These are phyloP conservation scores for Pichia sorboxylosa DNA, from an alignment of 1,139 yeast species.

Conservation along the genomic window DNA sequence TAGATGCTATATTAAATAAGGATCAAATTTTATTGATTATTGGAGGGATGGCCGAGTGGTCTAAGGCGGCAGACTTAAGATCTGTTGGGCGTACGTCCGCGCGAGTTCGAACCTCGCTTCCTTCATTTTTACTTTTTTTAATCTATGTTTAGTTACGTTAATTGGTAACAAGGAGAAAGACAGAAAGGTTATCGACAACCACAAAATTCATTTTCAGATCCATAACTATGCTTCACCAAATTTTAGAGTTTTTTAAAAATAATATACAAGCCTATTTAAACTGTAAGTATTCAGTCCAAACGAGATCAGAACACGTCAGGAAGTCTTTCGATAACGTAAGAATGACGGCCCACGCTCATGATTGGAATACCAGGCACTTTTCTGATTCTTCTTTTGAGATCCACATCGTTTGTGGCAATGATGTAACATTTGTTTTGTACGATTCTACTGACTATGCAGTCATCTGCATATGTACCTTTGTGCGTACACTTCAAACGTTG, in stretches of 20 bases:
- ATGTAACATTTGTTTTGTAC: conserved; percentile 93
- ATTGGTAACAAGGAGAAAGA: too few species aligned
- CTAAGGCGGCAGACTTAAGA: conserved; percentile 30
- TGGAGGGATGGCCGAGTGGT: conserved; percentile 30
- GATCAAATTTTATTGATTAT: too few species aligned
- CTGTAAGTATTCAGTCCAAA: too few species aligned
- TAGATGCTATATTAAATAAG: too few species aligned
- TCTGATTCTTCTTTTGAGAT: conserved; percentile 81
- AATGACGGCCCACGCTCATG: conserved; percentile 90
- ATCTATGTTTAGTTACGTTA: too few species aligned
- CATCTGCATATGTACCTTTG: conserved; percentile 96
- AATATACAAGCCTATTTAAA: too few species aligned
- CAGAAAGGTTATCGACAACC: too few species aligned
- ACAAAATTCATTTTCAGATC: too few species aligned
- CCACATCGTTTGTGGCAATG: conserved; percentile 98
- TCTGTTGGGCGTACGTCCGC: conserved; percentile 43
- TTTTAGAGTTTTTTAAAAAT: too few species aligned
- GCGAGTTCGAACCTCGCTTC: conserved; percentile 85
- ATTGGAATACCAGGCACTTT: conserved; percentile 96
- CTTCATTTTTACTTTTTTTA: too few species aligned
- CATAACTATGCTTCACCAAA: too few species aligned
- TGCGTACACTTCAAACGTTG: conserved; percentile 81
- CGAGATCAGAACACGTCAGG: conserved; percentile 72
- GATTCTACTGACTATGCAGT: conserved; percentile 84
- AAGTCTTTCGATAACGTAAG: conserved; percentile 83